Evolutionary conservation across 139 green algal species (phyloP), one percentile per base, ranked within the genome.

Genomic region (Chlamydomonas applanata): DNA sequence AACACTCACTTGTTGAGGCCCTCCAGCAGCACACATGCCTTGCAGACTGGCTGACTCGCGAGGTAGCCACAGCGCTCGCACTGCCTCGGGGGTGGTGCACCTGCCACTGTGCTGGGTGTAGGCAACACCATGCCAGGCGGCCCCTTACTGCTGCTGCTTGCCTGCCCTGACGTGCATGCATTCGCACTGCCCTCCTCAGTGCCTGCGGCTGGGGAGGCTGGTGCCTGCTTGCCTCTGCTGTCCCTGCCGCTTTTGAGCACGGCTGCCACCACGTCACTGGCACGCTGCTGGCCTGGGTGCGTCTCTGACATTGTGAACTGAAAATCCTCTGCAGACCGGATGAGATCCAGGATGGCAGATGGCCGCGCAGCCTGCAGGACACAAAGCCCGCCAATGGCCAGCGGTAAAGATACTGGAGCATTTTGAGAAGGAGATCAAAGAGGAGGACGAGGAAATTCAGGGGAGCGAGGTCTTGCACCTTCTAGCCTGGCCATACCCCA

Each of bases 21-120:
- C 70, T 97, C 91, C 76, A 97, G 75, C 60, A 97, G 82, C 32
- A 88, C 73, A 79, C 93, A 97, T 0, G 93, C 93, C 85, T 97
- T 97, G 87, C 93, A 97, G 22, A 97, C 80, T 0, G 72, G 77
- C 85, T 98, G 93, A 76, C 89, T 95, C 44, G 79, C 89, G 63
- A 98, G 88, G 79, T 94, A 97, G 27, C 91, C 90, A 74, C 94
- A 98, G 24, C 85, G 84, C 60, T 83, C 62, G 71, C 94, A 98
- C 49, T 54, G 88, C 85, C 73, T 68, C 24, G 63, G 79, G 57
- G 27, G 35, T 52, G 25, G 69, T 13, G 30, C 0, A 35, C 40
- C 7, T 49, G 40, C 40, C 11, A 49, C 40, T 19, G 40, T 19
- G 40, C 40, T 49, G 40, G 40, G 40, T 7, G 7, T 49, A 49